Evolutionary conservation across 257 asterid genomes (phyloP).

Genomic region (Capsicum chinense): DNA sequence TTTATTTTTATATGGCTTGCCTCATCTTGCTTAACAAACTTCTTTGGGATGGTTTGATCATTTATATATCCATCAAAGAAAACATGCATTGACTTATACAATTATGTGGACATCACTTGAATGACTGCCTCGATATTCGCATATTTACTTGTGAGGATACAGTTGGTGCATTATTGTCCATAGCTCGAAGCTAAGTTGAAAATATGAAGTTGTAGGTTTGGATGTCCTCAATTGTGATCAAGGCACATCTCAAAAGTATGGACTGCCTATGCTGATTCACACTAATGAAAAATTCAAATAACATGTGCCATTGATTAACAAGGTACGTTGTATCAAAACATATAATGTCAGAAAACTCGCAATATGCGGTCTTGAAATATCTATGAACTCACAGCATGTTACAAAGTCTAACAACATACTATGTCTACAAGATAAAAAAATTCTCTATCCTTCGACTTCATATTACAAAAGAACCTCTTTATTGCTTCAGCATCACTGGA

Average conservation of each 20-base stretch:
- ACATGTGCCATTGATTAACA: neutral
- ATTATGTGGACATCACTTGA: neutral
- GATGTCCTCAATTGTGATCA: neutral
- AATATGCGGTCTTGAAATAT: too few relatives aligned
- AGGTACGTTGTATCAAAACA: too few relatives aligned
- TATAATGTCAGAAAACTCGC: too few relatives aligned
- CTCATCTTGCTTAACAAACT: neutral
- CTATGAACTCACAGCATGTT: too few relatives aligned
- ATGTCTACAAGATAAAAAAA: too few relatives aligned
- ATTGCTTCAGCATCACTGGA: too few relatives aligned
- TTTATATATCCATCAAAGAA: slow-evolving; percentile 11
- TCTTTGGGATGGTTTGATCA: neutral
- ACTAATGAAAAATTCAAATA: too few relatives aligned
- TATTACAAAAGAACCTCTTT: too few relatives aligned
- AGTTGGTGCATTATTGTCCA: neutral
- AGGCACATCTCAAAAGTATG: too few relatives aligned
- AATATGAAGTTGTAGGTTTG: neutral
- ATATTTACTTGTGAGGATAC: neutral
- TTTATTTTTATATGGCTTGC: neutral
- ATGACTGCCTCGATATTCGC: neutral
- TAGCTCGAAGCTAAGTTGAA: neutral
- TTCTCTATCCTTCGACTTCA: too few relatives aligned
- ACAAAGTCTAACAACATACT: too few relatives aligned
- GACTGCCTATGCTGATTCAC: too few relatives aligned
- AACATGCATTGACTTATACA: neutral